Conservation (phyloP, 495 filamentous ascomycete species). For the Aspergillus conjunctus region DNA sequence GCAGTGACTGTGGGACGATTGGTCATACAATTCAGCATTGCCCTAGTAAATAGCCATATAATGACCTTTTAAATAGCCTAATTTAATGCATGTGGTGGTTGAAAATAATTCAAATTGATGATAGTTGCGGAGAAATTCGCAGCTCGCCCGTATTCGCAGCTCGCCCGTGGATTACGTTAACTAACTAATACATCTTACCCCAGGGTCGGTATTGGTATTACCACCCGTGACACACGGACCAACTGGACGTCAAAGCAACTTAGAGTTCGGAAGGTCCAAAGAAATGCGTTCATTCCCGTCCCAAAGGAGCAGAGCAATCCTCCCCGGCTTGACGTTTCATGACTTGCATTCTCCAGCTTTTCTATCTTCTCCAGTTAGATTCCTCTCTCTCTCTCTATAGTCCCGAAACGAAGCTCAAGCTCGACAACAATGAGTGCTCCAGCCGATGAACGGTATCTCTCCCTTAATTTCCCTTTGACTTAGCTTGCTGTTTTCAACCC, state of each 20-base stretch:
- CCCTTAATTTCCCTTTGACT: conserved; percentile 4
- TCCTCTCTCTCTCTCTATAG: not conserved
- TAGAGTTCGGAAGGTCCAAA: not conserved
- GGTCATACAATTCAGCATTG: no score
- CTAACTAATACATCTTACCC: not conserved
- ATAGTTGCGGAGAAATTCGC: no score
- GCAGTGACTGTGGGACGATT: no score
- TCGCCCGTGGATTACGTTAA: no score
- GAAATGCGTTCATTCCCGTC: not conserved
- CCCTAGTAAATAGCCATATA: no score
- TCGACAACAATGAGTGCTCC: conserved; percentile 18
- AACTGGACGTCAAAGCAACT: conserved; percentile 1
- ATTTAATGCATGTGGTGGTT: no score
- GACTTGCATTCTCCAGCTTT: conserved; percentile 13
- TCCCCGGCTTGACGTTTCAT: not conserved
- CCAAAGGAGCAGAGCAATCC: not conserved
- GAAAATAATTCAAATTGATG: no score
- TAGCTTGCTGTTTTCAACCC: not conserved
- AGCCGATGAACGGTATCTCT: conserved; percentile 15
- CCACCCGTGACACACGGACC: not conserved
- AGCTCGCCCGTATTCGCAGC: no score
- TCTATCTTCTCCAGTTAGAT: conserved; percentile 4
- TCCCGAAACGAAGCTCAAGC: conserved; percentile 9
- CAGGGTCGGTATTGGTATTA: not conserved
- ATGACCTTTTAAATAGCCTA: no score